Base-by-base conservation (phyloP, 176 grass and related monocot genomes). In the Ensete glaucum region DNA sequence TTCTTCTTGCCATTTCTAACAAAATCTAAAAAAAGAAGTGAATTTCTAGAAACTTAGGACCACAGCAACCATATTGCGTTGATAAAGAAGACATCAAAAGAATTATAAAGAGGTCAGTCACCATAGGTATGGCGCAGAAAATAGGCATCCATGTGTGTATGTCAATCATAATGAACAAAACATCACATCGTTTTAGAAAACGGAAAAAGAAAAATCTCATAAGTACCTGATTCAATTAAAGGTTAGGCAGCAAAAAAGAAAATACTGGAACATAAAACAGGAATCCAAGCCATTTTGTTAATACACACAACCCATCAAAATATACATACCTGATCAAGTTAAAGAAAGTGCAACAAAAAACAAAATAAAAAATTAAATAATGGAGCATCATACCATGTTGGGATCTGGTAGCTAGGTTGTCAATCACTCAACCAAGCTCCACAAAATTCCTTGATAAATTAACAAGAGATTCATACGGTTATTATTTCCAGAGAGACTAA, bases 1-100 rank as follows among this genome's bases (percentile, higher is more conserved):
- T 68, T 77, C 51, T 66, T 77, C 78, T 89, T 82, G 82, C 49
- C 92, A 96, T 96, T 78, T 76, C 83, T 83, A 79, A 23, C 58
- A 71, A 77, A 87, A 72, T 53, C 17, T 83, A 24, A 72, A 72
- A 24, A 26, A 67, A 16, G 34, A 22, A 34, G 13, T 67, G 11
- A 67, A 43, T 29, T 11, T 16, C 24, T 43, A 43, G 15, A 67
- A 66, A 67, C 5, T 43, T 43, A 43, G 34, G 34, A 43, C 34
- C 34, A 67, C 34, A 15, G 12, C 34, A 67, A 34, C 2, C 16
- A 34, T 1, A 16, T 11, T 67, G 23, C 64, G 2, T 29, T 67
- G 11, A 11, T 13, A 29, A 15, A 12, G 12, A 29, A 17, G 24
- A 16, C 1, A 1, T 9, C 26, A 67, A 20, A n/a, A 60, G 34